These are phyloP conservation scores for Mycena haematopus DNA, from an alignment of 768 basidiomycete genomes.

Conservation along the genomic window DNA sequence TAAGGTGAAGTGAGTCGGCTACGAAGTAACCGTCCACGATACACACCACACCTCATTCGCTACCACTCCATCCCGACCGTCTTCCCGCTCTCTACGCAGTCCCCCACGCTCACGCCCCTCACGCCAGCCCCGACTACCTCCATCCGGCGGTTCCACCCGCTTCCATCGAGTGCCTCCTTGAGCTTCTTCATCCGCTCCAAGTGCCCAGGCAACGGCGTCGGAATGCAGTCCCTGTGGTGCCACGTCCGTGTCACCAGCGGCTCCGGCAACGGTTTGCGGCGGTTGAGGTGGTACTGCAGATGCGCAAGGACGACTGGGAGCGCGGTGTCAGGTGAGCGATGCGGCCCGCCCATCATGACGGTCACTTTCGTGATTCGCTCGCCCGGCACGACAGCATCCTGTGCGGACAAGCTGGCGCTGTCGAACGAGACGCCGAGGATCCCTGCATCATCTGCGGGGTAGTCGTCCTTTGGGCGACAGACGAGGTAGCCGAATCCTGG, in stretches of 20 bases:
- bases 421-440: constrained; percentile 92
- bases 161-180: constrained; percentile 43
- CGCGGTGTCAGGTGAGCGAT: constrained; percentile 41
- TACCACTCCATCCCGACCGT: constrained; percentile 54
- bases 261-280: constrained; percentile 48
- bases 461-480: constrained; percentile 72
- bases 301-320: constrained; percentile 38
- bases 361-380: constrained; percentile 76
- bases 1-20: too few species aligned
- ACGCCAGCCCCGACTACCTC: constrained; percentile 86
- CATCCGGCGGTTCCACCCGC: constrained; percentile 54
- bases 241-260: constrained; percentile 62
- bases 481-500: constrained; percentile 94
- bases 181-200: constrained; percentile 69
- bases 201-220: constrained; percentile 78
- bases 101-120: constrained; percentile 85
- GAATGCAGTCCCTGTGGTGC: constrained; percentile 75
- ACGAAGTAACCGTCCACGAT: too few species aligned
- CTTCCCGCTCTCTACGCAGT: constrained; percentile 82
- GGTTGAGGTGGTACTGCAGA: constrained; percentile 54
- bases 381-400: constrained; percentile 43
- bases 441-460: constrained; percentile 49
- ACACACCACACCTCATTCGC: too few species aligned
- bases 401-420: constrained; percentile 71
- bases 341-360: constrained; percentile 89